phyloP scores from a whole-genome alignment of 1,139 yeast genomes.

The Hyphopichia fennica region DNA sequence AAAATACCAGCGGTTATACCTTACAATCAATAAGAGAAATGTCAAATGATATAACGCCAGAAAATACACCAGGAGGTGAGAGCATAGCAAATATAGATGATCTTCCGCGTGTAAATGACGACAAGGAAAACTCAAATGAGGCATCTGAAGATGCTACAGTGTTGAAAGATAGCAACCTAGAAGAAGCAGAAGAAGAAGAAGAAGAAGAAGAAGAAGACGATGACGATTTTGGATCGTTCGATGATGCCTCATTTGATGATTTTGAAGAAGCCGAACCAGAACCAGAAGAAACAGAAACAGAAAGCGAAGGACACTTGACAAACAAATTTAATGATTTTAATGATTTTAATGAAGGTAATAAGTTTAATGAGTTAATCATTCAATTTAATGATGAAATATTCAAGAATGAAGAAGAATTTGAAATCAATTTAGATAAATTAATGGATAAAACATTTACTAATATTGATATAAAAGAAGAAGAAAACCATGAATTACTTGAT shows the following conservation, averaged over 20 bases:
- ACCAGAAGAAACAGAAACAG: background rate
- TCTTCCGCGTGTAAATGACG: too few relatives aligned
- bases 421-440: conserved; percentile 15
- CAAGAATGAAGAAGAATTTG: conserved; percentile 13
- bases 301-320: background rate
- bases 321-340: too few relatives aligned
- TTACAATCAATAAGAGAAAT: too few relatives aligned
- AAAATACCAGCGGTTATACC: too few relatives aligned
- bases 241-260: conserved; percentile 43
- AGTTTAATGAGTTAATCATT: background rate
- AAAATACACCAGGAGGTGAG: too few relatives aligned
- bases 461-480: background rate
- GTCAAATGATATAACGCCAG: too few relatives aligned
- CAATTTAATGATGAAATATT: conserved; percentile 16
- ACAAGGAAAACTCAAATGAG: too few relatives aligned
- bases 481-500: conserved; percentile 16
- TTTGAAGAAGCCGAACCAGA: conserved; percentile 13
- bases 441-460: conserved; percentile 23
- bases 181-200: conserved; percentile 2
- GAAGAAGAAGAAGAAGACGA: conserved; percentile 22
- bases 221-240: conserved; percentile 43
- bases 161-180: background rate
- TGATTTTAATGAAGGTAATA: background rate
- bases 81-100: too few relatives aligned
- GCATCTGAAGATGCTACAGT: too few relatives aligned